Evolutionary conservation across 2,329 filamentous ascomycete species (phyloP).

Genomic region (Fusarium continuum): DNA sequence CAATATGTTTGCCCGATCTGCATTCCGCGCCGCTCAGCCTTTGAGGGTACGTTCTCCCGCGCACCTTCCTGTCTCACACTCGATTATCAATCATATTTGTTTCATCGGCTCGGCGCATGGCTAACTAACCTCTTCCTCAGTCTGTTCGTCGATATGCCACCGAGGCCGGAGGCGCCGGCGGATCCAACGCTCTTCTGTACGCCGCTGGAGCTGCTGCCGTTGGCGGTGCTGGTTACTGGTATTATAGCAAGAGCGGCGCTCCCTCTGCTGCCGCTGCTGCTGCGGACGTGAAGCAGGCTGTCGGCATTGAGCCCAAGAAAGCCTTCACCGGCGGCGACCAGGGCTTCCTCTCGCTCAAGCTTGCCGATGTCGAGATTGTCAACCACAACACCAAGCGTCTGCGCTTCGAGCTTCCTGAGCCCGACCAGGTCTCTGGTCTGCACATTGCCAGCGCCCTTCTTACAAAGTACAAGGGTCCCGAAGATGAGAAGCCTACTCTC

Average conservation of each 20-base stretch:
- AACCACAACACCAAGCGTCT: slow-evolving; percentile 97
- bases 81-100: slow-evolving; percentile 21
- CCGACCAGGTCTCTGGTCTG: slow-evolving; percentile 85
- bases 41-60: slow-evolving; percentile 63
- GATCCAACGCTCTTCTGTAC: slow-evolving; percentile 69
- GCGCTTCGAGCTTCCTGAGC: slow-evolving; percentile 85
- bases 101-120: background rate
- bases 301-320: slow-evolving; percentile 62
- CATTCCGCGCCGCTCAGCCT: slow-evolving; percentile 71
- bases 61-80: background rate
- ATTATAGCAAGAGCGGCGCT: slow-evolving; percentile 56
- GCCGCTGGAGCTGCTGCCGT: slow-evolving; percentile 66
- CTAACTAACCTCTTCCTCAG: slow-evolving; percentile 52
- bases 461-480: slow-evolving; percentile 89
- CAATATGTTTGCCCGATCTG: slow-evolving; percentile 74
- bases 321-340: slow-evolving; percentile 85
- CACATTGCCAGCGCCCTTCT: slow-evolving; percentile 85
- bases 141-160: slow-evolving; percentile 74
- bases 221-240: slow-evolving; percentile 67
- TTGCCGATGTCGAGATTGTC: slow-evolving; percentile 79
- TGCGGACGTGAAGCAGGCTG: slow-evolving; percentile 56
- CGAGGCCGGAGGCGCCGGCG: slow-evolving; percentile 60
- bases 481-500: slow-evolving; percentile 84
- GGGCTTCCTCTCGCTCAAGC: slow-evolving; percentile 83
- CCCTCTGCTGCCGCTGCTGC: slow-evolving; percentile 63